These are phyloP conservation scores for Exophiala sp. DNA, from an alignment of 2,329 filamentous ascomycete genomes.

Conservation along the genomic window DNA sequence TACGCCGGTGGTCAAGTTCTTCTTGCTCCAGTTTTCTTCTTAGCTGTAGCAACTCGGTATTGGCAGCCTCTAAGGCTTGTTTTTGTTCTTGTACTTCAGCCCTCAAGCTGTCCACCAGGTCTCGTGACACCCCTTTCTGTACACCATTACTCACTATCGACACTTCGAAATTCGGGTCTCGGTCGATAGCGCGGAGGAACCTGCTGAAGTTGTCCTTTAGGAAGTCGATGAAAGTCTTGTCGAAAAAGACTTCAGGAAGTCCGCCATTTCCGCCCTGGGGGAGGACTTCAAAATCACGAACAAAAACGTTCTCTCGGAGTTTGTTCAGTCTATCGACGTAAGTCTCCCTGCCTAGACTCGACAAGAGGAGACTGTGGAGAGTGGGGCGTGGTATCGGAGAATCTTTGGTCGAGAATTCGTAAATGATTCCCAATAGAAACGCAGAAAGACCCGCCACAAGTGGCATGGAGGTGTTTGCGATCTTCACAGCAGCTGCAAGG, in stretches of 20 bases:
- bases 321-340: constrained; percentile 79
- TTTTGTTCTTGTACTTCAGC: constrained; percentile 72
- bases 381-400: constrained; percentile 81
- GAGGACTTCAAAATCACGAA: constrained; percentile 86
- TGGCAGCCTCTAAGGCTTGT: constrained; percentile 55
- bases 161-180: constrained; percentile 83
- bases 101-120: constrained; percentile 82
- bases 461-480: constrained; percentile 57
- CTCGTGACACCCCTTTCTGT: constrained; percentile 87
- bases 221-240: constrained; percentile 83
- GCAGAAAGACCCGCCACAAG: constrained; percentile 80
- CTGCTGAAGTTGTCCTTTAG: constrained; percentile 94
- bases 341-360: constrained; percentile 76
- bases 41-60: constrained; percentile 53
- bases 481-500: constrained; percentile 70
- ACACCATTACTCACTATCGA: constrained; percentile 74
- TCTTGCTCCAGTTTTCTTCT: constrained; percentile 64
- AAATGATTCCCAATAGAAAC: constrained; percentile 79
- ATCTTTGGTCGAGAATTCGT: constrained; percentile 97
- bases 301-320: constrained; percentile 70
- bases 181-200: constrained; percentile 77
- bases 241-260: constrained; percentile 79
- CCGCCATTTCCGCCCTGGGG: constrained; percentile 59
- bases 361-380: constrained; percentile 72
- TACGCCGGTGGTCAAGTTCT: constrained; percentile 66